Evolutionary conservation across 2,329 filamentous ascomycete species (phyloP).

Genomic region (Stachybotrys chartarum): DNA sequence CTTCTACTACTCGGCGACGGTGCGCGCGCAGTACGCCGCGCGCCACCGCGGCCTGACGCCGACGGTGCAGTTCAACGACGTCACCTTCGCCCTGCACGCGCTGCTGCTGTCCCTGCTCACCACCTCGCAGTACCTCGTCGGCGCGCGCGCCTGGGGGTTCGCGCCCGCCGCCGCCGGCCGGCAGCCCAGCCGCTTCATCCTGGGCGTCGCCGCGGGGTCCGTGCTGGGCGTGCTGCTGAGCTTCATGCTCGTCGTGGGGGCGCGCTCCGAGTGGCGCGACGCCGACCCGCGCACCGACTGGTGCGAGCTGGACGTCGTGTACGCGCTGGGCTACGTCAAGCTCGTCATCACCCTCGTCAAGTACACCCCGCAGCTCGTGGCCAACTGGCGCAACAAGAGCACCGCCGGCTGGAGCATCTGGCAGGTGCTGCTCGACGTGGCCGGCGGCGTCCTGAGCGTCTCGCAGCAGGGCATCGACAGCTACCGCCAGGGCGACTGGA

Average conservation of each 20-base stretch:
- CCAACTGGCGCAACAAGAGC: conserved; percentile 78
- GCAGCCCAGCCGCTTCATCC: conserved; percentile 53
- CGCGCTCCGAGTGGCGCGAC: conserved; percentile 14
- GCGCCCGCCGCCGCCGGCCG: conserved; percentile 44
- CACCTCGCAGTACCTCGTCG: conserved; percentile 71
- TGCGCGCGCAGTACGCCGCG: conserved; percentile 76
- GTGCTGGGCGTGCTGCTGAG: conserved; percentile 50
- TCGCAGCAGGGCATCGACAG: conserved; percentile 80
- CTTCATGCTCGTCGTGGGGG: conserved; percentile 36
- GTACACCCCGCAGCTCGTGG: conserved; percentile 78
- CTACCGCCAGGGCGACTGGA: conserved; percentile 79
- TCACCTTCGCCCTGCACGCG: conserved; percentile 80
- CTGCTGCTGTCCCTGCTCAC: conserved; percentile 63
- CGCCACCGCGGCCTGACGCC: conserved; percentile 70
- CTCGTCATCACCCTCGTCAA: conserved; percentile 83
- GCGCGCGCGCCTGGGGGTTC: conserved; percentile 68
- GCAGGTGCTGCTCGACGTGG: conserved; percentile 77
- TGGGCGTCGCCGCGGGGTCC: conserved; percentile 64
- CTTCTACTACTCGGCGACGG: conserved; percentile 72
- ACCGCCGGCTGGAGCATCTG: conserved; percentile 83
- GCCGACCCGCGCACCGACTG: conserved; percentile 38
- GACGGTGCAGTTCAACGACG: conserved; percentile 84
- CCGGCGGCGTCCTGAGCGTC: conserved; percentile 75
- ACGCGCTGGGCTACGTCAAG: conserved; percentile 80
- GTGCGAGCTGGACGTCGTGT: conserved; percentile 57